phyloP scores from a whole-genome alignment of 805 yeast species.

The Diddensiella caesifluorescens region DNA sequence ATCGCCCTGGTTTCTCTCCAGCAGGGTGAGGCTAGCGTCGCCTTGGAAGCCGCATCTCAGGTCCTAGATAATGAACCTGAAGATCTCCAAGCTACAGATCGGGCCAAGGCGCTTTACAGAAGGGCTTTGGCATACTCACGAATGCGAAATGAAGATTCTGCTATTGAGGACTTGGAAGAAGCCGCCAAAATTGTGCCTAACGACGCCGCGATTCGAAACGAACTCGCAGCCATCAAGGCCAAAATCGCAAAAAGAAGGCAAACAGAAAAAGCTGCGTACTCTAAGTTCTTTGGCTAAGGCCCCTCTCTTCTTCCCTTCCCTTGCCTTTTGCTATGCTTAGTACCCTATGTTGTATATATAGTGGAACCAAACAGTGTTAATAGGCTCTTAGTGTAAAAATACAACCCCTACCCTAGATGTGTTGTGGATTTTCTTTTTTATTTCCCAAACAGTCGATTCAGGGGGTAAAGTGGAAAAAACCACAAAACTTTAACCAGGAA shows the following conservation, averaged over 20 bases:
- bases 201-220: conserved; percentile 67
- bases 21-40: conserved; percentile 47
- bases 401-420: no score
- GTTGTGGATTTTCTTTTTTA: no score
- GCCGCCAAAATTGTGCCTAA: conserved; percentile 62
- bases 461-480: no score
- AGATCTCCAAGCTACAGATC: conserved; percentile 53
- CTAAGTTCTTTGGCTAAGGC: conserved; percentile 35
- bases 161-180: conserved; percentile 56
- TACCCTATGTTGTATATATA: not conserved
- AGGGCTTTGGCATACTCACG: conserved; percentile 69
- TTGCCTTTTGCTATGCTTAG: not conserved
- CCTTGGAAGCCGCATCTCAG: conserved; percentile 54
- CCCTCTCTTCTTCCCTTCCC: no score
- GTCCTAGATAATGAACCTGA: conserved; percentile 66
- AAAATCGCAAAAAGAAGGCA: conserved; percentile 50
- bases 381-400: no score
- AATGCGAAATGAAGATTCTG: conserved; percentile 63
- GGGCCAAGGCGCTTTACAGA: conserved; percentile 82
- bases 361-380: no score
- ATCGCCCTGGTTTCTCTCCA: conserved; percentile 71
- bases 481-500: no score
- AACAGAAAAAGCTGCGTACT: conserved; percentile 36
- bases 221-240: conserved; percentile 54
- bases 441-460: no score